A percentile compares a stretch with the other conserved stretches of the same genome.
Evolutionary conservation across 495 filamentous ascomycete species (phyloP).

Genomic region (Tuber melanosporum): DNA sequence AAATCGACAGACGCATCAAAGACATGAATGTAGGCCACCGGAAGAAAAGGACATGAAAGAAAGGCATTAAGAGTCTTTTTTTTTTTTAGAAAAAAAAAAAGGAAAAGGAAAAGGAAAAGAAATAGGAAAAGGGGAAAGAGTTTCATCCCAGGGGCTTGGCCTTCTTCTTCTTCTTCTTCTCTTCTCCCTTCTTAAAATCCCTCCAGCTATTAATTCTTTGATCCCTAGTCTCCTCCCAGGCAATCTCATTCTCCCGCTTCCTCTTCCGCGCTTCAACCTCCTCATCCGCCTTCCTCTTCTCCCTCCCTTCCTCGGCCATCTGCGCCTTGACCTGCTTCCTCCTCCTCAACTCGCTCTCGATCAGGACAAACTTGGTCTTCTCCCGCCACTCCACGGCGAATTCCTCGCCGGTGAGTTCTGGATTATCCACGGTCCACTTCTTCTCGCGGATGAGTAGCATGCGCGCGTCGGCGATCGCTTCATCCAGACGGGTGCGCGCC

Average conservation of each 20-base stretch:
- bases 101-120: background rate
- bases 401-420: constrained; percentile 71
- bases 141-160: constrained; percentile 50
- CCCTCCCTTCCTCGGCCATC: constrained; percentile 92
- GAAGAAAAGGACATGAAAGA: background rate
- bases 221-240: constrained; percentile 90
- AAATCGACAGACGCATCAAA: background rate
- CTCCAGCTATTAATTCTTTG: constrained; percentile 91
- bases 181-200: constrained; percentile 65
- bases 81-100: background rate
- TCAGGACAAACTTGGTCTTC: constrained; percentile 85
- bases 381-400: constrained; percentile 80
- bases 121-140: constrained; percentile 51
- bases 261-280: constrained; percentile 80
- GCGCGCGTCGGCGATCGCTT: constrained; percentile 91
- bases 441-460: constrained; percentile 87
- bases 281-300: constrained; percentile 79
- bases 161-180: constrained; percentile 90
- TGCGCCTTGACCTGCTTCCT: constrained; percentile 84
- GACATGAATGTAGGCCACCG: background rate
- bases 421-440: constrained; percentile 83
- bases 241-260: constrained; percentile 84
- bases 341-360: constrained; percentile 83
- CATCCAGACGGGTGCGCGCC: constrained; percentile 74
- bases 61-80: background rate